Conservation (phyloP, 306 rosid genomes). For the Lathyrus tuberosus region DNA sequence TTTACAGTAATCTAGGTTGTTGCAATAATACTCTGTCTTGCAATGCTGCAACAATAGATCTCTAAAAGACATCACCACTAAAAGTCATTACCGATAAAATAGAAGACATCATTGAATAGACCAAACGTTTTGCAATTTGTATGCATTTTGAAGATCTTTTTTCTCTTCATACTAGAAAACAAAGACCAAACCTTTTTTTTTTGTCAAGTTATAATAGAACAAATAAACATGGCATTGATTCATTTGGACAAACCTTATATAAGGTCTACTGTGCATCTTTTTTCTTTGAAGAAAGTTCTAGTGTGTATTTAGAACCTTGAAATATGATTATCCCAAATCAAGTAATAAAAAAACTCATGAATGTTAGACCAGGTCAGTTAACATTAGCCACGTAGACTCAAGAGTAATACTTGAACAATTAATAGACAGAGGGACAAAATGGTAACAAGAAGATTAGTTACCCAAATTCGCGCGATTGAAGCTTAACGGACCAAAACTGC, state of each 20-base stretch:
- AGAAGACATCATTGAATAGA: slow-evolving; percentile 2
- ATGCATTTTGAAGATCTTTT: no score
- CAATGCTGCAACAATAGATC: no score
- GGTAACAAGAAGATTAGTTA: background rate
- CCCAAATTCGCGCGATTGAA: background rate
- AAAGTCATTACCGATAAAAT: no score
- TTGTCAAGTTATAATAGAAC: background rate
- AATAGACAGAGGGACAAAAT: background rate
- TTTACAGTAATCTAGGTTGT: no score
- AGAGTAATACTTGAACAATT: background rate
- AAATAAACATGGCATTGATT: background rate
- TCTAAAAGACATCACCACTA: no score
- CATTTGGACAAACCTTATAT: background rate
- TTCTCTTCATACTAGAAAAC: no score
- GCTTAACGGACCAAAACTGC: background rate
- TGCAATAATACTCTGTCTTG: no score
- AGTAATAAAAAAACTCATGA: no score
- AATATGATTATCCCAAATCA: background rate
- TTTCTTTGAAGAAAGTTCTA: background rate
- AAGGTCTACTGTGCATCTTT: background rate
- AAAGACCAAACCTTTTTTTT: background rate
- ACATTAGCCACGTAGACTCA: background rate
- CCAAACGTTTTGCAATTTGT: background rate
- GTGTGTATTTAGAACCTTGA: background rate
- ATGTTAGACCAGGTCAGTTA: background rate